Conservation (phyloP, 1,284 basidiomycete genomes). For the Ustilago hordei region DNA sequence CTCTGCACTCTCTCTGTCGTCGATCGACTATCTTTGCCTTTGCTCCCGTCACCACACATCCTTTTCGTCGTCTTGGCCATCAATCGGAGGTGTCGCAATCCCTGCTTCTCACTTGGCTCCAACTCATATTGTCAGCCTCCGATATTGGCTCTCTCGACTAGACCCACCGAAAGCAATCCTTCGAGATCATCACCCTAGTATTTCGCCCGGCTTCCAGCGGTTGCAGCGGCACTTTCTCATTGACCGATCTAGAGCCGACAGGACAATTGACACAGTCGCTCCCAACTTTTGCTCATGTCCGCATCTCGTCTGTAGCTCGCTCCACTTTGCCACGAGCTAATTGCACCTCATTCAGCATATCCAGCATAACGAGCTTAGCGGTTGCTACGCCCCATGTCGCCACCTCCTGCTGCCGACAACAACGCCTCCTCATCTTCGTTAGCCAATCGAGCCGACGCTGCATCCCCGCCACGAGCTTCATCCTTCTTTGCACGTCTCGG, state of each 20-base stretch:
- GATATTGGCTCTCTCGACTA: neutral
- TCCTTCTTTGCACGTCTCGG: conserved; percentile 28
- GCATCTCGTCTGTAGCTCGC: neutral
- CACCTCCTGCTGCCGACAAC: conserved; percentile 13
- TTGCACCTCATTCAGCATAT: neutral
- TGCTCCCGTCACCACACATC: neutral
- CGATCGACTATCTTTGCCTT: neutral
- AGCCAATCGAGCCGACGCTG: conserved; percentile 5
- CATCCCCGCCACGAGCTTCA: conserved; percentile 12
- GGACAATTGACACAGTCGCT: neutral
- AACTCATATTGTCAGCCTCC: neutral
- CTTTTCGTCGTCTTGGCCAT: neutral
- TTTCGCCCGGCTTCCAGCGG: too few species aligned
- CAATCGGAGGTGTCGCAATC: neutral
- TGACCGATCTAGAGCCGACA: neutral
- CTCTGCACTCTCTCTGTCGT: neutral
- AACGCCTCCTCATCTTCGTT: conserved; percentile 11
- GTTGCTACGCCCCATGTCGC: conserved; percentile 21
- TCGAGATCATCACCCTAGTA: too few species aligned
- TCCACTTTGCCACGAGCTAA: neutral
- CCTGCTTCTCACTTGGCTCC: neutral
- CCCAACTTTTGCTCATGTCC: neutral
- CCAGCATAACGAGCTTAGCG: neutral
- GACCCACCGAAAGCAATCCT: too few species aligned
- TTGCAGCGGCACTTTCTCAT: neutral